Evolutionary conservation across 805 yeast species (phyloP).

Genomic region (Priceomyces carsonii): DNA sequence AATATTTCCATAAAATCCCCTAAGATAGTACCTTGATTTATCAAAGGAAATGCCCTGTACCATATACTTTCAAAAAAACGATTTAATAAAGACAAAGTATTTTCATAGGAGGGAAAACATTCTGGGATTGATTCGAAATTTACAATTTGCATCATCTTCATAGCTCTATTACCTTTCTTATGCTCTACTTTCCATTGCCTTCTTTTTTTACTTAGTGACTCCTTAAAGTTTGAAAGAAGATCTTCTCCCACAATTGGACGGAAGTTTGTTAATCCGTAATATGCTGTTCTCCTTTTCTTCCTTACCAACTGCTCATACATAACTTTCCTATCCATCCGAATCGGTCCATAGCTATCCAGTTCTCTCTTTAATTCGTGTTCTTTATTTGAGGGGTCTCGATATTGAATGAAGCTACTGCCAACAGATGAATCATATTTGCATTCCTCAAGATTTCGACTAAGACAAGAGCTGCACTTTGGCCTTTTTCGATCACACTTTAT

Average conservation of each 20-base stretch:
- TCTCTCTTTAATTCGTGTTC: not conserved
- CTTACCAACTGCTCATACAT: not conserved
- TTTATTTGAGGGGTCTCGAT: not conserved
- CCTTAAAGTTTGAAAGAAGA: not conserved
- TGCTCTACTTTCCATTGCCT: constrained; percentile 2
- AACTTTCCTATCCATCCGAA: not conserved
- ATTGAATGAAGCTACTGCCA: not conserved
- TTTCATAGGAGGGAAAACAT: constrained; percentile 2
- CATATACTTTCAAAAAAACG: constrained; percentile 5
- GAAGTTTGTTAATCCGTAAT: constrained; percentile 3
- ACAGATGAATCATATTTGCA: constrained; percentile 2
- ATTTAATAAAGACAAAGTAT: not conserved
- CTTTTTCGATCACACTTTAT: constrained; percentile 5
- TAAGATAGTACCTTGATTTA: not conserved
- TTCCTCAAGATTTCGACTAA: not conserved
- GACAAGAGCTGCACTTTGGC: constrained; percentile 4
- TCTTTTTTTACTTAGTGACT: not conserved
- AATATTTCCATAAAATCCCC: constrained; percentile 1
- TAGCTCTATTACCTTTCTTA: not conserved
- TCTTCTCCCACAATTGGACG: not conserved
- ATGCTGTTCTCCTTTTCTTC: constrained; percentile 2
- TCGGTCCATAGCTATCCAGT: not conserved
- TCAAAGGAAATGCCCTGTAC: constrained; percentile 2
- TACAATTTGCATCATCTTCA: not conserved
- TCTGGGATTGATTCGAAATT: not conserved